Percentiles rank a stretch among this genome's conserved stretches.
Evolutionary conservation across 768 basidiomycete genomes (phyloP).

Genomic region (Amanita inopinata): DNA sequence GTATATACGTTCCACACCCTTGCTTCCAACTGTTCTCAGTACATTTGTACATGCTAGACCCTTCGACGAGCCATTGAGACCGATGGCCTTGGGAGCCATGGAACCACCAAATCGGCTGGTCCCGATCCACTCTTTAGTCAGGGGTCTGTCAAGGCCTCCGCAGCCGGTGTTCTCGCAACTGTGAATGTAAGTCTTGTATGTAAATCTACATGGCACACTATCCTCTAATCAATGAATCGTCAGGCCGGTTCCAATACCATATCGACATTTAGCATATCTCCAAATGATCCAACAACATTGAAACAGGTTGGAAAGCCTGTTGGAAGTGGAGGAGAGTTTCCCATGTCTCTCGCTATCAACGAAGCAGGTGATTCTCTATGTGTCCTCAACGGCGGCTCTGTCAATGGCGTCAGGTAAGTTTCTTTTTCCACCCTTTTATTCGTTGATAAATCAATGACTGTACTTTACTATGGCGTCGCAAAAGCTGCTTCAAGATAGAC

Average conservation of each 20-base stretch:
- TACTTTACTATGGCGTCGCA: neutral
- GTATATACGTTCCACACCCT: slow-evolving; percentile 19
- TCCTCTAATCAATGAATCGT: neutral
- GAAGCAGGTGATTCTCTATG: slow-evolving; percentile 24
- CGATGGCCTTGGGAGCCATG: slow-evolving; percentile 27
- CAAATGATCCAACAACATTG: neutral
- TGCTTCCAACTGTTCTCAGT: neutral
- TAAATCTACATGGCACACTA: neutral
- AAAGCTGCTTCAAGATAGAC: slow-evolving; percentile 37
- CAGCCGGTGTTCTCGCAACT: slow-evolving; percentile 23
- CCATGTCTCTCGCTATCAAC: slow-evolving; percentile 22
- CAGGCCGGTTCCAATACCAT: slow-evolving; percentile 40
- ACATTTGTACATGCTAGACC: slow-evolving; percentile 12
- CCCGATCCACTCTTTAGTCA: slow-evolving; percentile 33
- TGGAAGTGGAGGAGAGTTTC: slow-evolving; percentile 1
- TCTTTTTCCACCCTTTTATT: neutral
- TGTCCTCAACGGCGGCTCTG: slow-evolving; percentile 32
- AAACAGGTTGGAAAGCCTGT: neutral
- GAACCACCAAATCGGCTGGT: slow-evolving; percentile 17
- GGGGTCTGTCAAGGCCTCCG: slow-evolving; percentile 28
- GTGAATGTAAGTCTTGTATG: slow-evolving; percentile 21
- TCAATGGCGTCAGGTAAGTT: slow-evolving; percentile 31
- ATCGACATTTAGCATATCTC: slow-evolving; percentile 7
- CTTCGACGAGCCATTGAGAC: slow-evolving; percentile 21
- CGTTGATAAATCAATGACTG: neutral